phyloP scores from a whole-genome alignment of 805 yeast species.

The Teunomyces aglyptinius region DNA sequence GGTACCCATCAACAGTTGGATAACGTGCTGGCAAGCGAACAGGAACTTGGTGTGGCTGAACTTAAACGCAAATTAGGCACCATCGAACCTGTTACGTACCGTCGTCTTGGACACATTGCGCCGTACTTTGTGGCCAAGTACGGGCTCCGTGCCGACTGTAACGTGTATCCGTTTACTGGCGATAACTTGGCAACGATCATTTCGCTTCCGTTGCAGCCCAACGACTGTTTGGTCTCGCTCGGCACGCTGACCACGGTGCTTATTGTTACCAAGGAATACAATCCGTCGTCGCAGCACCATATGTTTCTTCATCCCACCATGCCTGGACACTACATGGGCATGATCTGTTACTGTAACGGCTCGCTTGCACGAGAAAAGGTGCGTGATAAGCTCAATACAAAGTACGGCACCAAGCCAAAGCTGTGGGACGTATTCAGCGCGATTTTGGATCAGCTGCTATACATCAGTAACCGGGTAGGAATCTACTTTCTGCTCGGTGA shows the following conservation, averaged over 20 bases:
- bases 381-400: slow-evolving; percentile 58
- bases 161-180: slow-evolving; percentile 78
- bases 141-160: slow-evolving; percentile 58
- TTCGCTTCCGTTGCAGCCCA: slow-evolving; percentile 71
- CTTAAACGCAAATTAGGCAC: slow-evolving; percentile 53
- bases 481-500: slow-evolving; percentile 88
- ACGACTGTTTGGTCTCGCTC: slow-evolving; percentile 76
- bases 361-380: slow-evolving; percentile 80
- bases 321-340: slow-evolving; percentile 78
- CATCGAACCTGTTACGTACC: slow-evolving; percentile 49
- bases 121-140: slow-evolving; percentile 61
- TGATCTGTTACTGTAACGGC: slow-evolving; percentile 93
- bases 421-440: slow-evolving; percentile 65
- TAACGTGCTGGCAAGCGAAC: slow-evolving; percentile 20
- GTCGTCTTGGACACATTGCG: slow-evolving; percentile 52
- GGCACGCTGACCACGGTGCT: slow-evolving; percentile 93
- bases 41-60: slow-evolving; percentile 31
- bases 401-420: slow-evolving; percentile 30
- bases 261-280: slow-evolving; percentile 72
- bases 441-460: slow-evolving; percentile 39
- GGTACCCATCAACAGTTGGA: slow-evolving; percentile 48
- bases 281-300: slow-evolving; percentile 80
- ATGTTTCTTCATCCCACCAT: slow-evolving; percentile 84
- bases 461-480: slow-evolving; percentile 56
- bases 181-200: slow-evolving; percentile 88